Base-by-base conservation (phyloP, 2,329 filamentous ascomycete species). In the Penicillium palitans region DNA sequence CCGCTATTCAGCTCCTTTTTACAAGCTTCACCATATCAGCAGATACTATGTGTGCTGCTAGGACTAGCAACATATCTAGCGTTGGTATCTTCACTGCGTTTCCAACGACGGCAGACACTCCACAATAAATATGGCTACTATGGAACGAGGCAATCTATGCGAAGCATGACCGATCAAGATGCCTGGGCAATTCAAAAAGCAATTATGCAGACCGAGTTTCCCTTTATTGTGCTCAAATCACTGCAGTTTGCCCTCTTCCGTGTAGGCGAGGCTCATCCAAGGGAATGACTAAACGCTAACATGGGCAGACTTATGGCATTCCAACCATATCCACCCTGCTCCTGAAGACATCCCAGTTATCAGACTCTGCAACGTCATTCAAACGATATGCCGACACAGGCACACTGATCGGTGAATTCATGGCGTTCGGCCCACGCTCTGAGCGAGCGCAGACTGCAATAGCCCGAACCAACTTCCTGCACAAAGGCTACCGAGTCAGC, bases 181-280 rank as follows among this genome's bases (percentile, higher is more conserved):
- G 29, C 29, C 29, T 31, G 29, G 29, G 68, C 74, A 15, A 84
- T 86, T 33, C 72, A 80, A 46, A 73, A 70, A 47, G 73, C 74
- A 29, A 65, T 84, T 3, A 69, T 73, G 10, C 73, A 80, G 44
- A 71, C 80, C 6, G 84, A 87, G 61, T 87, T 87, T 59, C 84
- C 84, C 0, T 79, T 76, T 44, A 76, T 78, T 0, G 78, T 76
- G 42, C 65, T 76, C 5, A 83, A 80, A 49, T 78, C 82, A 2
- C 68, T 85, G 8, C 79, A 84, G 53, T 85, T 87, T 70, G 83
- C 84, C 0, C 73, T 87, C 3, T 85, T 87, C 66, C 81, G 80
- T 65, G 81, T 81, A 65, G 8, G 49, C 12, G 33, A 7, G 25
- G 10, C 21, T 17, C 21, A n/a, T 9, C 10, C 24, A 19, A 21